Base-by-base conservation (phyloP, 2,329 filamentous ascomycete species). In the Calonectria crousiana region DNA sequence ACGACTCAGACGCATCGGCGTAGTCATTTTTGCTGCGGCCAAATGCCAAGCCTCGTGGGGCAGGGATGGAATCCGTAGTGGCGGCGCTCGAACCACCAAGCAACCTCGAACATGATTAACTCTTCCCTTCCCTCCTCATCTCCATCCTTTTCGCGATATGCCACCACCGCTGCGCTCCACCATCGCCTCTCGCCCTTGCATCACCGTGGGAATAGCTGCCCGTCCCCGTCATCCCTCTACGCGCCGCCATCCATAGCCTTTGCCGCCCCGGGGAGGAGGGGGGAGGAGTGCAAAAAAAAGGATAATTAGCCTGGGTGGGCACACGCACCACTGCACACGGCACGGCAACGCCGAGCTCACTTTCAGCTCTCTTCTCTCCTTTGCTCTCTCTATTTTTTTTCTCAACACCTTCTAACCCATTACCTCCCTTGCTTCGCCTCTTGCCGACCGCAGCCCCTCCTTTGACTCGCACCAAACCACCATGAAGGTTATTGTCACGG, bases 401-500 rank as follows among this genome's bases (percentile, higher is more conserved):
- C 9, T 16, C n/a, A 32, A 32, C 30, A 13, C 16, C 38, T 65
- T 23, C 14, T 41, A 47, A 47, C 36, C 44, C 34, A 34, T 56
- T 16, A 20, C 20, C 36, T 52, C 28, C 13, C 20, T 32, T 26
- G 23, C 44, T 9, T 36, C n/a, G 62, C 26, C 28, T n/a, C 4
- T n/a, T 38, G n/a, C 28, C 34, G 62, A 65, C 18, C 60, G 23
- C 47, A 20, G 41, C 49, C n/a, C 28, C 49, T 18, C 53, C 51
- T 26, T 38, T 26, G 44, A 47, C 51, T 51, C 62, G 38, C 20
- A 16, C 38, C 38, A 6, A 64, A 38, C 56, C 30, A 92, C 53
- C 30, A 92, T 92, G 90, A 92, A 92, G 80, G 84, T 92, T 78
- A 88, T 93, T 73, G 84, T 93, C 44, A 87, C 89, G 9, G 91